These are phyloP conservation scores for Tetradesmus obliquus DNA, from an alignment of 139 green algal species.

Conservation along the genomic window DNA sequence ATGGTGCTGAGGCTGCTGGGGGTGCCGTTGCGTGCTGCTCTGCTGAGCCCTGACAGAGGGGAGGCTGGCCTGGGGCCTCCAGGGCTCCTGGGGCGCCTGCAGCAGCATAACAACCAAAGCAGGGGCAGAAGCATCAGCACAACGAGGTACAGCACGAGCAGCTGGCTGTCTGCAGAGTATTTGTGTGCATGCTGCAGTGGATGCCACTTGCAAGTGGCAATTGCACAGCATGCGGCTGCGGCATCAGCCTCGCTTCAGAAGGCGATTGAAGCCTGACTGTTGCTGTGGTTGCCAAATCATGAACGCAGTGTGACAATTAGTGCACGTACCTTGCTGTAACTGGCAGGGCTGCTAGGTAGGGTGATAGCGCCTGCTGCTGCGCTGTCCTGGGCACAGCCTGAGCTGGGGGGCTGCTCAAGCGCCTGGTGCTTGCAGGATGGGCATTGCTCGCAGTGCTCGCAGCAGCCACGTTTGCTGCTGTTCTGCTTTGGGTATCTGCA, in stretches of 20 bases:
- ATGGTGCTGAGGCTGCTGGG: neutral
- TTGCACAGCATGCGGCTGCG: too few species aligned
- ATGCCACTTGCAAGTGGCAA: neutral
- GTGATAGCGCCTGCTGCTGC: neutral
- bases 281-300: neutral
- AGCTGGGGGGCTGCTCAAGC: neutral
- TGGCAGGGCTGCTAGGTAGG: neutral
- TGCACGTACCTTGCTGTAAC: neutral
- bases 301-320: too few species aligned
- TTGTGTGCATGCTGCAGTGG: too few species aligned
- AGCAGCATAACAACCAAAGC: neutral
- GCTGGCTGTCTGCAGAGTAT: too few species aligned
- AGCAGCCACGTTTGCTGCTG: neutral
- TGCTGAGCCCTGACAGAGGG: constrained; percentile 14
- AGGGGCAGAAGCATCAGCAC: too few species aligned
- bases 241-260: neutral
- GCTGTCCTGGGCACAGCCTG: neutral
- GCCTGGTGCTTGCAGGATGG: neutral
- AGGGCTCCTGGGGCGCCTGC: constrained; percentile 6
- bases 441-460: neutral
- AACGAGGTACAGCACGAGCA: too few species aligned
- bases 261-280: neutral
- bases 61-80: neutral
- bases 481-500: neutral
- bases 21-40: neutral